These are phyloP conservation scores for Apium graveolens DNA, from an alignment of 129 eudicot species.

Conservation along the genomic window DNA sequence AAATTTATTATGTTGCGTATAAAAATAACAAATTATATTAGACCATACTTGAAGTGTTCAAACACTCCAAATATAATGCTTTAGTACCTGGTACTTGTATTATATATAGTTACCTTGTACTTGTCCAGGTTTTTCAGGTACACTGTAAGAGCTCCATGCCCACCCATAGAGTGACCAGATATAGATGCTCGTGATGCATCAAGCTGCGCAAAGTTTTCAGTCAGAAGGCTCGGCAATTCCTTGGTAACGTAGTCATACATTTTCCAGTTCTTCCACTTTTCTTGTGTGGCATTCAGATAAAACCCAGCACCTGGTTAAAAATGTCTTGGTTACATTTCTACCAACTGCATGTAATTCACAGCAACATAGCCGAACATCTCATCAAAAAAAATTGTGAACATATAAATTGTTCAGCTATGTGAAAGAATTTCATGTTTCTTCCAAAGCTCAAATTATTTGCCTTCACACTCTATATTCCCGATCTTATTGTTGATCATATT, in stretches of 20 bases:
- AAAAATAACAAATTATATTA: not conserved
- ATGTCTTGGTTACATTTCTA: slow-evolving; percentile 8
- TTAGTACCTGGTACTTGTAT: not conserved
- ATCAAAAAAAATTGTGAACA: not conserved
- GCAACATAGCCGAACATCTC: not conserved
- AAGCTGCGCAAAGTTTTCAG: slow-evolving; percentile 73
- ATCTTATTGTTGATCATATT: not conserved
- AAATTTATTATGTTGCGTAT: not conserved
- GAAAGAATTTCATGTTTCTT: not conserved
- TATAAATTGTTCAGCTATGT: not conserved
- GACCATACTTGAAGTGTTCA: too few relatives aligned
- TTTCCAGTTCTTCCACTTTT: slow-evolving; percentile 98
- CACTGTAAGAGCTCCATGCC: slow-evolving; percentile 83
- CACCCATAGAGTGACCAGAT: slow-evolving; percentile 28
- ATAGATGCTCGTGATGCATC: slow-evolving; percentile 87
- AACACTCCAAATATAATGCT: not conserved
- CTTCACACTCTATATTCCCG: not conserved
- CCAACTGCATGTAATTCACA: not conserved
- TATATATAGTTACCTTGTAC: slow-evolving; percentile 56
- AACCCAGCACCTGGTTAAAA: slow-evolving; percentile 79
- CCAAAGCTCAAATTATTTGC: not conserved
- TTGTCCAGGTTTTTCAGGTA: slow-evolving; percentile 86
- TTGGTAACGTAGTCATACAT: slow-evolving; percentile 95
- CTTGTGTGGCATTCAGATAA: slow-evolving; percentile 88
- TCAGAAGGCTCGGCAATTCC: slow-evolving; percentile 77